Conservation (phyloP, 202 grass and related monocot genomes). For the Panicum hallii region DNA sequence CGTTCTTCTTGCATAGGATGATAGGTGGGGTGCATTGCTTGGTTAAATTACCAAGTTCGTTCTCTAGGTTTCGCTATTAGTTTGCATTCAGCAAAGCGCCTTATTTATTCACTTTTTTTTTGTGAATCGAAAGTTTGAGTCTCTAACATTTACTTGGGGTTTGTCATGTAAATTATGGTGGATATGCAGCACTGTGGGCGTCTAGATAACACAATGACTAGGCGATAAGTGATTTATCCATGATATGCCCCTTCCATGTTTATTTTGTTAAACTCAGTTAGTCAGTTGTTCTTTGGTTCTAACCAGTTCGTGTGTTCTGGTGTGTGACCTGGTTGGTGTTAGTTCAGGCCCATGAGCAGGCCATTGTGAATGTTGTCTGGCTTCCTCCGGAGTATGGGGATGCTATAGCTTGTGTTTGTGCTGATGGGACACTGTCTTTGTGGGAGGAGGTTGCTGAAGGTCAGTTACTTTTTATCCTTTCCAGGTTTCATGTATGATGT, state of each 20-base stretch:
- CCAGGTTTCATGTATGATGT: slow-evolving; percentile 8
- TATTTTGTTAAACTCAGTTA: slow-evolving; percentile 18
- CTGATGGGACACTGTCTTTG: slow-evolving; percentile 78
- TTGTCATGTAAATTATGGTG: slow-evolving; percentile 23
- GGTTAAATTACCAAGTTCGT: background rate
- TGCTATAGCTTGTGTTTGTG: slow-evolving; percentile 82
- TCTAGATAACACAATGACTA: background rate
- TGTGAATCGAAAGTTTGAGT: background rate
- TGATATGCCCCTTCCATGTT: slow-evolving; percentile 5
- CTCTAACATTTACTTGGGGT: background rate
- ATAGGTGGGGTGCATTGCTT: background rate
- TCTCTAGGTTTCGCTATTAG: background rate
- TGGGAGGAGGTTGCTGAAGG: slow-evolving; percentile 90
- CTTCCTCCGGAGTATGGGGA: slow-evolving; percentile 88
- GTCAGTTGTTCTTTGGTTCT: slow-evolving; percentile 12
- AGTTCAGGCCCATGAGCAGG: slow-evolving; percentile 66
- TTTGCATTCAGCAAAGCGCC: background rate
- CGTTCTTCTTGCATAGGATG: slow-evolving; percentile 15
- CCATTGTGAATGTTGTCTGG: slow-evolving; percentile 68
- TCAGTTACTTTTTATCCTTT: slow-evolving; percentile 36
- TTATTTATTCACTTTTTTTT: background rate
- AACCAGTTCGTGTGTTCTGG: background rate
- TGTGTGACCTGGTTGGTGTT: slow-evolving; percentile 13
- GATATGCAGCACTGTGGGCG: background rate
- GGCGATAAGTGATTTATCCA: background rate